Percentiles rank a stretch among this genome's conserved stretches.
Conservation (phyloP, 1,284 basidiomycete genomes). For the Puccinia coronata region DNA sequence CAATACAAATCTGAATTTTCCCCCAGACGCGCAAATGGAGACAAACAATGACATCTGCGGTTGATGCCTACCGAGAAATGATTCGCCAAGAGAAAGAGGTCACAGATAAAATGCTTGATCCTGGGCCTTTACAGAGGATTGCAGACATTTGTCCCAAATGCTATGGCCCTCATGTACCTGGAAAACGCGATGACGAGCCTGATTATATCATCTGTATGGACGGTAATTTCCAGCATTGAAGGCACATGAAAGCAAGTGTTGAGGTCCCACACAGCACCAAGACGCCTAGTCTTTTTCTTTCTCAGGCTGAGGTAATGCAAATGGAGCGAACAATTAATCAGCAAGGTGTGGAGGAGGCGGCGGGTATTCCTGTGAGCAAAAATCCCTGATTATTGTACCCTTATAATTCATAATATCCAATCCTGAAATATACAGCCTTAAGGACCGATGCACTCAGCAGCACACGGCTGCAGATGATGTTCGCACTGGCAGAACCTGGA, state of each 20-base stretch:
- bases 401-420: too few species aligned
- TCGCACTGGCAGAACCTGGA: too few species aligned
- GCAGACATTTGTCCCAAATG: slow-evolving; percentile 3
- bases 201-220: too few species aligned
- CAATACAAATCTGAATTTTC: too few species aligned
- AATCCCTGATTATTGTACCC: too few species aligned
- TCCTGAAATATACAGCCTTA: too few species aligned
- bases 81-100: not conserved
- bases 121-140: not conserved
- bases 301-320: not conserved
- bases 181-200: not conserved
- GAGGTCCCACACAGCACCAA: not conserved
- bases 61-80: slow-evolving; percentile 16
- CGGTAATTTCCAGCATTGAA: slow-evolving; percentile 25
- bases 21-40: slow-evolving; percentile 17
- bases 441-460: slow-evolving; percentile 8
- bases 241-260: slow-evolving; percentile 13
- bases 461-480: slow-evolving; percentile 21
- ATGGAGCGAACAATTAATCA: not conserved
- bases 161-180: not conserved
- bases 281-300: not conserved
- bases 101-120: not conserved
- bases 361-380: too few species aligned
- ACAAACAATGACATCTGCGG: slow-evolving; percentile 9
- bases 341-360: not conserved